Evolutionary conservation across 495 filamentous ascomycete genomes (phyloP).

Genomic region (Penicillium steckii): DNA sequence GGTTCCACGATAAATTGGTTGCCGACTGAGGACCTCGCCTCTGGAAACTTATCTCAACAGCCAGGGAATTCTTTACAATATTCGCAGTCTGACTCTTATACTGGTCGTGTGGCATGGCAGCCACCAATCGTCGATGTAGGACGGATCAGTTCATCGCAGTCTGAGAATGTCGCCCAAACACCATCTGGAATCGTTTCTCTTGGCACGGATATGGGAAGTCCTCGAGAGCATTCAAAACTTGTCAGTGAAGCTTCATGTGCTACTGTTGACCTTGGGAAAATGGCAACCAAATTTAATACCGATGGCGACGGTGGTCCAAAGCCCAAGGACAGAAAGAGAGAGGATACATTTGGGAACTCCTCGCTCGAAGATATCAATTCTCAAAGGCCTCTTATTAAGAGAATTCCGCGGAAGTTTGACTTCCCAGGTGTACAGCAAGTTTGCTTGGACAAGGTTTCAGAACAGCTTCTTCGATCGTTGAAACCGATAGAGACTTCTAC

Average conservation of each 20-base stretch:
- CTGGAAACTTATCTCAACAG: slow-evolving; percentile 10
- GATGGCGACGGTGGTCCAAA: slow-evolving; percentile 34
- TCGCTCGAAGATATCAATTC: slow-evolving; percentile 11
- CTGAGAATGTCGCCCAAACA: slow-evolving; percentile 20
- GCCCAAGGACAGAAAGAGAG: slow-evolving; percentile 30
- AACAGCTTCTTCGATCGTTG: slow-evolving; percentile 4
- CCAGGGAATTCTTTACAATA: slow-evolving; percentile 13
- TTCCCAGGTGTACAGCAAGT: slow-evolving; percentile 25
- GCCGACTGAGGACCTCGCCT: slow-evolving; percentile 24
- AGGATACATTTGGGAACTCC: slow-evolving; percentile 20
- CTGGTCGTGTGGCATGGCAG: slow-evolving; percentile 28
- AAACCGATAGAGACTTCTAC: slow-evolving; percentile 26
- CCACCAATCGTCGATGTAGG: slow-evolving; percentile 26
- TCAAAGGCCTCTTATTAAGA: slow-evolving; percentile 7
- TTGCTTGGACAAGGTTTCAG: slow-evolving; percentile 11
- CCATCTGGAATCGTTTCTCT: slow-evolving; percentile 23
- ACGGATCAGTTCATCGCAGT: slow-evolving; percentile 15
- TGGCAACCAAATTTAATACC: slow-evolving; percentile 34
- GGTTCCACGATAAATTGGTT: slow-evolving; percentile 40
- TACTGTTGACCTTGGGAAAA: slow-evolving; percentile 17
- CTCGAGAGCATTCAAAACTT: slow-evolving; percentile 16
- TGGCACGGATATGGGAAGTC: slow-evolving; percentile 18
- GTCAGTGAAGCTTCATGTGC: slow-evolving; percentile 21
- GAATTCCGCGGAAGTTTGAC: slow-evolving; percentile 13
- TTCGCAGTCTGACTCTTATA: slow-evolving; percentile 18